Evolutionary conservation across 106 monocot genomes (phyloP).

Genomic region (Dendrobium officinale): DNA sequence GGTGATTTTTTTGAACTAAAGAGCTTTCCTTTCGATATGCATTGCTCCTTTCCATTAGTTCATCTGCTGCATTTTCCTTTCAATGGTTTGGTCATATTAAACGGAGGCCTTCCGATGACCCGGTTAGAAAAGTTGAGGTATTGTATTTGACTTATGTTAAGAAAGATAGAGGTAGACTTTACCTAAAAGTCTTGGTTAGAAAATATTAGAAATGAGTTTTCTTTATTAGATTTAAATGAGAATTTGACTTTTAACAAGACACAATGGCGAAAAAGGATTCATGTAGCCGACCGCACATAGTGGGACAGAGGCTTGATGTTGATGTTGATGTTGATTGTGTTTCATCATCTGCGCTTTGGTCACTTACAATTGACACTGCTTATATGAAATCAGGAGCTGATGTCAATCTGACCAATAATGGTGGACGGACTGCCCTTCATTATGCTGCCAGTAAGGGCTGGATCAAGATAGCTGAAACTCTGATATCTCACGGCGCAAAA

Average conservation of each 20-base stretch:
- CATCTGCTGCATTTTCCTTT: background rate
- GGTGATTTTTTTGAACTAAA: background rate
- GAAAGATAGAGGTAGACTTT: too few relatives aligned
- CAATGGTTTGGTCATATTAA: background rate
- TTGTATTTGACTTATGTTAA: too few relatives aligned
- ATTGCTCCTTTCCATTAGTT: background rate
- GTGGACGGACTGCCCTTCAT: slow-evolving; percentile 89
- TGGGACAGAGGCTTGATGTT: too few relatives aligned
- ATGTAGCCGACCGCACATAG: too few relatives aligned
- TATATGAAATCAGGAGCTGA: slow-evolving; percentile 48
- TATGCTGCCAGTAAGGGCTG: slow-evolving; percentile 98
- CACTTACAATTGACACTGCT: background rate
- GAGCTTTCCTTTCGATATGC: background rate
- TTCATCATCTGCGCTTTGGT: background rate
- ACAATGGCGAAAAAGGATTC: too few relatives aligned
- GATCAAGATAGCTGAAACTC: slow-evolving; percentile 67
- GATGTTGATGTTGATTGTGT: too few relatives aligned
- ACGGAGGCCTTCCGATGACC: too few relatives aligned
- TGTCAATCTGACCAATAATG: slow-evolving; percentile 67
- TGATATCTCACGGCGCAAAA: slow-evolving; percentile 72
- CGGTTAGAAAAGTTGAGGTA: too few relatives aligned
- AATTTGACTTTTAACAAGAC: too few relatives aligned
- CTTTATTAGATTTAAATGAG: too few relatives aligned
- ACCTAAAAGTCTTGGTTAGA: too few relatives aligned
- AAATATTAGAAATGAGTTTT: too few relatives aligned